Conservation (phyloP, 345 rosid genomes). For the Carallia brachiata region DNA sequence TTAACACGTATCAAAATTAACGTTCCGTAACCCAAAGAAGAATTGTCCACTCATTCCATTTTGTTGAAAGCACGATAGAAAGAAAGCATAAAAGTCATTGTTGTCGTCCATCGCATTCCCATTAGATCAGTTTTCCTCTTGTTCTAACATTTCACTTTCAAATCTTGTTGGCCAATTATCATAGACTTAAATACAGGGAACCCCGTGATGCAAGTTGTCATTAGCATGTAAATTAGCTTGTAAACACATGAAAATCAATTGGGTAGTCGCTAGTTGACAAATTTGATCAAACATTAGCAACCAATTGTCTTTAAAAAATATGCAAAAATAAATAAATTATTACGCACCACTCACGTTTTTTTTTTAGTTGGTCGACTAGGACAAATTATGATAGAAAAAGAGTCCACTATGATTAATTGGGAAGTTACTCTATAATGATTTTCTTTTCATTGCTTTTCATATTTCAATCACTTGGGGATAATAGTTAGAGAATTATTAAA, state of each 20-base stretch:
- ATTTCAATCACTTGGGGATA: too few species aligned
- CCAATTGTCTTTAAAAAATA: neutral
- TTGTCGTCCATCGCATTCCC: conserved; percentile 12
- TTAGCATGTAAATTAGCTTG: neutral
- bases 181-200: neutral
- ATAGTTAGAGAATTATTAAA: too few species aligned
- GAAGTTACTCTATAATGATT: too few species aligned
- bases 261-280: neutral
- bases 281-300: neutral
- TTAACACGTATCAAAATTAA: too few species aligned
- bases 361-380: neutral
- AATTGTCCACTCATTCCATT: conserved; percentile 6
- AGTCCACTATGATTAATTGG: too few species aligned
- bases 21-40: neutral
- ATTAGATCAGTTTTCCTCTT: neutral
- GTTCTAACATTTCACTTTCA: conserved; percentile 6
- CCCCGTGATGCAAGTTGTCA: conserved; percentile 9
- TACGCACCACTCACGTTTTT: neutral
- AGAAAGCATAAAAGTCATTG: conserved; percentile 7
- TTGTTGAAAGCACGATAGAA: conserved; percentile 16
- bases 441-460: too few species aligned
- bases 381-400: too few species aligned
- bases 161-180: conserved; percentile 15
- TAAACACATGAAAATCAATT: neutral
- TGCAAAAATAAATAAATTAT: conserved; percentile 5